These are phyloP conservation scores for Cucurbita pepo DNA, from an alignment of 306 rosid genomes.

Conservation along the genomic window DNA sequence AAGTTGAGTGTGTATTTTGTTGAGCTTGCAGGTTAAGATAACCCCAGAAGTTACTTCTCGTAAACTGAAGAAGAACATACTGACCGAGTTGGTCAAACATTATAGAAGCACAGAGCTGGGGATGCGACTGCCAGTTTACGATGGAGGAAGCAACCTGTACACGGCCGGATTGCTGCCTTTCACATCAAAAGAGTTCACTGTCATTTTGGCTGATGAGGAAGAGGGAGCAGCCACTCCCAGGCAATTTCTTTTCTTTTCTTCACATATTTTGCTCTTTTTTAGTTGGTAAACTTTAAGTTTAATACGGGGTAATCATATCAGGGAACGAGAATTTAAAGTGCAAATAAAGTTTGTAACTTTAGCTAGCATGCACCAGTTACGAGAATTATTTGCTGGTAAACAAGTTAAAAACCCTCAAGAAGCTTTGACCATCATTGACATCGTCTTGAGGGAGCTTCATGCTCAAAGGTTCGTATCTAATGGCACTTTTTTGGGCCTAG, in stretches of 20 bases:
- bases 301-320: constrained; percentile 28
- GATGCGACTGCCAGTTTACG: constrained; percentile 84
- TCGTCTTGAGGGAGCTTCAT: constrained; percentile 81
- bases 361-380: constrained; percentile 85
- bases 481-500: background rate
- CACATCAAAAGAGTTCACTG: constrained; percentile 48
- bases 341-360: constrained; percentile 79
- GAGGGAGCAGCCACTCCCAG: constrained; percentile 64
- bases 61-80: constrained; percentile 73
- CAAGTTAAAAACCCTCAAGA: constrained; percentile 92
- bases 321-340: constrained; percentile 70
- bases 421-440: constrained; percentile 86
- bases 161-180: constrained; percentile 95
- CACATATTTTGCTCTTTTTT: background rate
- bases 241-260: constrained; percentile 14
- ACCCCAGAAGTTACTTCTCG: constrained; percentile 81
- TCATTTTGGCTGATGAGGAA: constrained; percentile 58
- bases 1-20: background rate
- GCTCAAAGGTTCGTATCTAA: constrained; percentile 44
- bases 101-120: constrained; percentile 75
- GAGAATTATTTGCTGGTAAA: constrained; percentile 72
- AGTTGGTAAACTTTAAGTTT: background rate
- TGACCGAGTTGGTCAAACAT: constrained; percentile 50
- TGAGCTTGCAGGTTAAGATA: constrained; percentile 50
- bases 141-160: constrained; percentile 82